Base-by-base conservation (phyloP, 2,329 filamentous ascomycete genomes). In the Fusarium nelsonii region DNA sequence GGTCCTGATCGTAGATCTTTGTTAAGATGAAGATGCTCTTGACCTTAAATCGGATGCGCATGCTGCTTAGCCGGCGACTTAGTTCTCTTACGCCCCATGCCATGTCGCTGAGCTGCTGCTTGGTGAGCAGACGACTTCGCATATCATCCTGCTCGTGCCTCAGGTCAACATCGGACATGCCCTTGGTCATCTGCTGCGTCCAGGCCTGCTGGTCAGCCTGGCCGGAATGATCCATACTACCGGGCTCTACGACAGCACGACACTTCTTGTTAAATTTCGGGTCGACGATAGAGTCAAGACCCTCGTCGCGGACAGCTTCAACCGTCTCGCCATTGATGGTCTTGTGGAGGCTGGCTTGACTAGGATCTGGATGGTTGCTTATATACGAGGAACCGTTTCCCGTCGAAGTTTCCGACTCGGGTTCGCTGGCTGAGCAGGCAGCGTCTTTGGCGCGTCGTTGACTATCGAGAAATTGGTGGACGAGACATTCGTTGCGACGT, bases 31-130 rank as follows among this genome's bases (percentile, higher is more conserved):
- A 97, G 32, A 99, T 90, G 58, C 88, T 91, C 77, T 88, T 89
- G 69, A 97, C 93, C 54, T 91, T 90, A 70, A 97, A 88, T 77
- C 91, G 92, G 66, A 99, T 84, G 60, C 91, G 88, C 77, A 98
- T 90, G 78, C 90, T 94, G 52, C 93, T 92, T 62, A 98, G 82
- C 63, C 92, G 91, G 75, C 97, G 92, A 32, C 92, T 95, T 61
- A 99, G 83, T 79, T 97, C 93, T 48, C 96, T 87, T 60, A 98
- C 96, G 28, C 95, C 94, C 89, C 95, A 94, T 0, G 95, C 94
- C 95, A 99, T 98, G 74, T 98, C 96, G 15, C 92, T 94, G 41
- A 99, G 85, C 79, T 99, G 93, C 78, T 92, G 94, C 83, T 98
- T 98, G 2, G 94, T 97, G 71, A 98, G 84, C 50, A 97, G 87